These are phyloP conservation scores for Penicillium polonicum DNA, from an alignment of 2,329 filamentous ascomycete genomes.

Conservation along the genomic window DNA sequence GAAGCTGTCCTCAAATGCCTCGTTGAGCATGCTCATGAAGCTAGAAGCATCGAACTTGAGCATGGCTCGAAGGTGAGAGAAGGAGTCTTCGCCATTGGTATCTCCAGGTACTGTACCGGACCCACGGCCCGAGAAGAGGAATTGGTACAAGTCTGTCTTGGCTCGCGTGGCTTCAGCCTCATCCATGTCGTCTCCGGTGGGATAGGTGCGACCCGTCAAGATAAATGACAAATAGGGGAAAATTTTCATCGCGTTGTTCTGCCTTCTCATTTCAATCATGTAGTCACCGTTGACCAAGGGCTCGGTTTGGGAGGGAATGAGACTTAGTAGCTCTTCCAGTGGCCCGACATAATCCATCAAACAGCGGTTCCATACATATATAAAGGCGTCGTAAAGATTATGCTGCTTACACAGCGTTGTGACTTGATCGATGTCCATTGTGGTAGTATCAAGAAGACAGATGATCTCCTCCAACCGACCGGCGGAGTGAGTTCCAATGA, in stretches of 20 bases:
- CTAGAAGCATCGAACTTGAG: slow-evolving; percentile 86
- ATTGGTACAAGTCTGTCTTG: slow-evolving; percentile 88
- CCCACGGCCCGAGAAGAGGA: slow-evolving; percentile 78
- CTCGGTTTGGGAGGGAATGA: slow-evolving; percentile 30
- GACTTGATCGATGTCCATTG: slow-evolving; percentile 90
- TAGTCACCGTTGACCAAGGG: slow-evolving; percentile 43
- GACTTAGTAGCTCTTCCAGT: slow-evolving; percentile 72
- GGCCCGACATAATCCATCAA: slow-evolving; percentile 88
- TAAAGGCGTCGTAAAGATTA: slow-evolving; percentile 87
- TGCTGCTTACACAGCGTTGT: slow-evolving; percentile 89
- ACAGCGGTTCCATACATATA: slow-evolving; percentile 95
- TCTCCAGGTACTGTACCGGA: slow-evolving; percentile 15
- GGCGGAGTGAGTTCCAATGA: slow-evolving; percentile 71
- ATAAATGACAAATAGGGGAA: slow-evolving; percentile 94
- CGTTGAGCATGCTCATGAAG: slow-evolving; percentile 92
- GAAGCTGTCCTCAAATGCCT: slow-evolving; percentile 94
- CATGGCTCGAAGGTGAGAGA: slow-evolving; percentile 80
- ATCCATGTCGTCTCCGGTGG: slow-evolving; percentile 72
- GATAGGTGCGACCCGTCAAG: slow-evolving; percentile 87
- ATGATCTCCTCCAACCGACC: slow-evolving; percentile 87
- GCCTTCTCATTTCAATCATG: slow-evolving; percentile 56
- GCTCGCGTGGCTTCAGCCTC: slow-evolving; percentile 72
- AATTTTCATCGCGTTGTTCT: slow-evolving; percentile 75
- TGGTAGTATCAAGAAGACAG: slow-evolving; percentile 84
- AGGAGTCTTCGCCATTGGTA: slow-evolving; percentile 66